Conservation (phyloP, 2,329 filamentous ascomycete genomes). For the Neopestalotiopsis sp. region DNA sequence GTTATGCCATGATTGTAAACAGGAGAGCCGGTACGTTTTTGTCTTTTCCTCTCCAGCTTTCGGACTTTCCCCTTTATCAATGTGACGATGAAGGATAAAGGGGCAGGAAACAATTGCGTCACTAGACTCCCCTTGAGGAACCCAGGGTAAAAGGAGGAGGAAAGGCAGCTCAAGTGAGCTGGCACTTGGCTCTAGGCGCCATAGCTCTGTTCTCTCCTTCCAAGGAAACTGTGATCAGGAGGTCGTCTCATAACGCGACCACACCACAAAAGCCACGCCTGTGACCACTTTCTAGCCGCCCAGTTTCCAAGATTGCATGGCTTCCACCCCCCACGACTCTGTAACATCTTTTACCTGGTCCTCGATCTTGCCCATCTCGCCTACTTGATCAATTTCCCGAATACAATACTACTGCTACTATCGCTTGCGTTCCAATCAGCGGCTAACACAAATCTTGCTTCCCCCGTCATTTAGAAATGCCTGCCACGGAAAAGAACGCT, state of each 20-base stretch:
- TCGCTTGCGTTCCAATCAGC: not conserved
- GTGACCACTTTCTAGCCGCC: not conserved
- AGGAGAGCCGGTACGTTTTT: slow-evolving; percentile 50
- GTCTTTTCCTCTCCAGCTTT: not conserved
- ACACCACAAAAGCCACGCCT: not conserved
- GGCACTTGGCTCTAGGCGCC: not conserved
- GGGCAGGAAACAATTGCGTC: not conserved
- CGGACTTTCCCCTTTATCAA: not conserved
- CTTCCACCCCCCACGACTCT: not conserved
- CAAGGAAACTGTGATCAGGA: not conserved
- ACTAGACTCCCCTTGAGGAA: not conserved
- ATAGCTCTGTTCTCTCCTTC: not conserved
- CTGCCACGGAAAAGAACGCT: slow-evolving; percentile 43
- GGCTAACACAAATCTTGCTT: not conserved
- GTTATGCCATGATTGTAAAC: slow-evolving; percentile 57
- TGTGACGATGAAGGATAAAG: not conserved
- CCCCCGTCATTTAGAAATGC: slow-evolving; percentile 40
- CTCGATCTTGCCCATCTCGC: not conserved
- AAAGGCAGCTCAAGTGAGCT: not conserved
- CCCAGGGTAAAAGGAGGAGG: not conserved
- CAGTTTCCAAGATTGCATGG: not conserved
- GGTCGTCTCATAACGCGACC: not conserved
- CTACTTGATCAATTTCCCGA: not conserved
- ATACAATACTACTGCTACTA: not conserved
- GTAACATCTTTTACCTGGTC: not conserved